phyloP scores from a whole-genome alignment of 345 rosid species.

The Cardamine resedifolia region DNA sequence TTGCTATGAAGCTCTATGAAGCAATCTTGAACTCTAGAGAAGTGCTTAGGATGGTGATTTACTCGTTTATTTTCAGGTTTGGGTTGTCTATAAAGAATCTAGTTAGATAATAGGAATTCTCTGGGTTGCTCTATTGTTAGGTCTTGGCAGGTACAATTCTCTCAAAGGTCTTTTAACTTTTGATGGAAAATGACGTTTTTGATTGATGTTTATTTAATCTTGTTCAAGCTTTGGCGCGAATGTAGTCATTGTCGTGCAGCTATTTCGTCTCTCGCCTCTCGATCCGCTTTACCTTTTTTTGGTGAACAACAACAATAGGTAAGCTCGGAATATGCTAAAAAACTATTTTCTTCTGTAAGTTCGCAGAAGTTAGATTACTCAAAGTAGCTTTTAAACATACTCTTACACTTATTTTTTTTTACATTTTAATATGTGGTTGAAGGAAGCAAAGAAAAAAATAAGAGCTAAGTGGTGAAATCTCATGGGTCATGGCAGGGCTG shows the following conservation, averaged over 20 bases:
- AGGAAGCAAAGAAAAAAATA: slow-evolving; percentile 35
- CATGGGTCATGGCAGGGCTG: slow-evolving; percentile 63
- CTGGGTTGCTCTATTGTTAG: slow-evolving; percentile 71
- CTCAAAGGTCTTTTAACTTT: slow-evolving; percentile 2
- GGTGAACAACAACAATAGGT: slow-evolving; percentile 52
- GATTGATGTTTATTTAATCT: background rate
- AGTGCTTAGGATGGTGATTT: background rate
- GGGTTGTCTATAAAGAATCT: slow-evolving; percentile 86
- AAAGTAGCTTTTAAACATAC: background rate
- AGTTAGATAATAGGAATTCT: slow-evolving; percentile 57
- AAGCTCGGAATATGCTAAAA: slow-evolving; percentile 23
- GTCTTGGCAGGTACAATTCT: slow-evolving; percentile 73
- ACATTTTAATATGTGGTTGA: slow-evolving; percentile 26
- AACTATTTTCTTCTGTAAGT: background rate
- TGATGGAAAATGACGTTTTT: background rate
- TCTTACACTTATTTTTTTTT: background rate
- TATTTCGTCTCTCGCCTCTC: slow-evolving; percentile 52
- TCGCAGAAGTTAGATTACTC: slow-evolving; percentile 9
- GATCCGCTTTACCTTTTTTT: slow-evolving; percentile 75
- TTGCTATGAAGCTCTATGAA: background rate
- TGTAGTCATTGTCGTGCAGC: slow-evolving; percentile 57
- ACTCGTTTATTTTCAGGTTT: slow-evolving; percentile 47
- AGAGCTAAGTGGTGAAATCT: slow-evolving; percentile 33
- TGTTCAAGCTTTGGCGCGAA: slow-evolving; percentile 73
- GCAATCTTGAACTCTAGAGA: slow-evolving; percentile 7